Base-by-base conservation (phyloP, 2,329 filamentous ascomycete species). In the Cladorrhinum sp. region DNA sequence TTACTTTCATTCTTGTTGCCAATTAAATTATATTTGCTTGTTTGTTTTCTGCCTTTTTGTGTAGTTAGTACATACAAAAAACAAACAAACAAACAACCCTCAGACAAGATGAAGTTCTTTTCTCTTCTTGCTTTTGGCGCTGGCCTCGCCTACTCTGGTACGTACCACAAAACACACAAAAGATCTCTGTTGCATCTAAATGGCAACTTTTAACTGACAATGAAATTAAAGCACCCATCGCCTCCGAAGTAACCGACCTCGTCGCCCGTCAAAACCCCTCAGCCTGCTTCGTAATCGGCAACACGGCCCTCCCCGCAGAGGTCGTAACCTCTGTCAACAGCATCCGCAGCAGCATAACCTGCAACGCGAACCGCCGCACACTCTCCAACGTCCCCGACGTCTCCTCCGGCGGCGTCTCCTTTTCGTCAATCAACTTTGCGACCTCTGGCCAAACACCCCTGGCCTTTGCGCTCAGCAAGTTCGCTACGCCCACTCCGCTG, bases 401-500 rank as follows among this genome's bases (percentile, higher is more conserved):
- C 3, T 78, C 77, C 2, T 80, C 81, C 2, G 81, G 79, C 62
- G 70, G 68, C 60, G 73, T 78, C 7, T 76, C 76, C 18, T 86
- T 84, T 72, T 84, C 81, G 4, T 68, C 72, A 52, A 77, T 87
- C 74, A 80, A 86, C 78, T 87, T 86, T 71, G 76, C 76, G 67
- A 68, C 75, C 57, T 81, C 81, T 10, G 67, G 66, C 12, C 74
- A 77, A 57, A 75, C 77, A 0, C 79, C 84, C 0, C 76, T 86
- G 2, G 70, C 77, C 32, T 87, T 86, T 66, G 79, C 84, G 2
- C 78, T 86, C 2, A 67, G 72, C 49, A 72, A 74, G 50, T 87
- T 86, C 70, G 78, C 79, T 12, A 85, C 84, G 16, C 74, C 77
- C 0, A 69, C 74, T 2, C 78, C 79, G 0, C 75, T 86, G 12